Evolutionary conservation across 2,329 filamentous ascomycete genomes (phyloP).

Genomic region (Colletotrichum eremochloae): DNA sequence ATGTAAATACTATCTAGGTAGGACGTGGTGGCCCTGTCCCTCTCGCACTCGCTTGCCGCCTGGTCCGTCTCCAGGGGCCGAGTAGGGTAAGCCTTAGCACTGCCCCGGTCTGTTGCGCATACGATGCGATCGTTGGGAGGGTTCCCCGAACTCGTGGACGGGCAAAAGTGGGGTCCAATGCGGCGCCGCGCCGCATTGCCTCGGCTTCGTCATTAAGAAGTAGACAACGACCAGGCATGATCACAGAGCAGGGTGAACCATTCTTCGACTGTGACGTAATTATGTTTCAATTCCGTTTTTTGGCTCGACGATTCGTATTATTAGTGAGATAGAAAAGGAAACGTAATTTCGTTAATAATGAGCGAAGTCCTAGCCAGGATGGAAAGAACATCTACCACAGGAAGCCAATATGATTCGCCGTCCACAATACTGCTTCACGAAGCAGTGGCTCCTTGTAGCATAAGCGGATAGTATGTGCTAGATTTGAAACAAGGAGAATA

Average conservation of each 20-base stretch:
- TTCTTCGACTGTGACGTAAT: no score
- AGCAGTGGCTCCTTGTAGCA: no score
- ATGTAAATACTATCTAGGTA: neutral
- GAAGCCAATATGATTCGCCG: no score
- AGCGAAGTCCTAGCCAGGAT: neutral
- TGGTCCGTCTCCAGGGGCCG: conserved; percentile 10
- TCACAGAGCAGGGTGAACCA: neutral
- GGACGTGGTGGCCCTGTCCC: neutral
- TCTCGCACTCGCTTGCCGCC: conserved; percentile 27
- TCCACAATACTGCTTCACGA: no score
- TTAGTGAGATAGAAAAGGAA: neutral
- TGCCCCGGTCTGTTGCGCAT: neutral
- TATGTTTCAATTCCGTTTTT: neutral
- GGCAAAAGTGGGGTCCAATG: conserved; percentile 2
- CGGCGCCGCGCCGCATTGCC: conserved; percentile 11
- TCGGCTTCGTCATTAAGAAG: neutral
- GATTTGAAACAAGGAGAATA: no score
- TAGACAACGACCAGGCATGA: neutral
- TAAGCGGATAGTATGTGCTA: no score
- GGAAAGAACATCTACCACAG: no score
- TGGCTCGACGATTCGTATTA: neutral
- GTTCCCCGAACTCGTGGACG: conserved; percentile 9
- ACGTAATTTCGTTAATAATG: neutral
- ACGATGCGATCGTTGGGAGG: neutral
- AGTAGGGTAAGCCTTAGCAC: neutral